phyloP scores from a whole-genome alignment of 2,329 filamentous ascomycete species.

The Phoma sp. region DNA sequence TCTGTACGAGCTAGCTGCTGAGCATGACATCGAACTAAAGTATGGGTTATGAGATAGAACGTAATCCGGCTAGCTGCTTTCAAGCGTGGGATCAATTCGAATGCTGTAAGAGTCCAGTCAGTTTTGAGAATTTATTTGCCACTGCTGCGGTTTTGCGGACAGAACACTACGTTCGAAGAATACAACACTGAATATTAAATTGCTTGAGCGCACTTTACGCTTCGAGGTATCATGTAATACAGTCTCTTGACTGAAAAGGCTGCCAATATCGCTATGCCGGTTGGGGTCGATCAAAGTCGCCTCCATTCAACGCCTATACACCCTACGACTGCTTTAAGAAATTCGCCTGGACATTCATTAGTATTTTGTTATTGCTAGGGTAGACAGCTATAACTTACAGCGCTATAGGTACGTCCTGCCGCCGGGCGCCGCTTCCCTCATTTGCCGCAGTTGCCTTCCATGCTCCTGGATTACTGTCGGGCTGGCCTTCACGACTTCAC shows the following conservation, averaged over 20 bases:
- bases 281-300: not conserved
- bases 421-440: constrained; percentile 34
- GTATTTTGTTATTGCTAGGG: not conserved
- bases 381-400: not conserved
- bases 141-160: too few species aligned
- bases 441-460: constrained; percentile 30
- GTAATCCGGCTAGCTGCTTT: too few species aligned
- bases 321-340: not conserved
- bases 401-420: constrained; percentile 42
- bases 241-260: not conserved
- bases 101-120: too few species aligned
- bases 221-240: not conserved
- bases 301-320: not conserved
- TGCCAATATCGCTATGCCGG: too few species aligned
- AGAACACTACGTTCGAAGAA: too few species aligned
- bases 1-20: too few species aligned
- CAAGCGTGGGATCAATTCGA: too few species aligned
- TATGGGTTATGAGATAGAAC: too few species aligned
- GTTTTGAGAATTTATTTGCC: too few species aligned
- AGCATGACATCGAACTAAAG: too few species aligned
- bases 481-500: constrained; percentile 30
- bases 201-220: not conserved
- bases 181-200: too few species aligned
- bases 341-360: not conserved
- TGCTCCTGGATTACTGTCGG: constrained; percentile 33